These are phyloP conservation scores for Metarhizium album DNA, from an alignment of 2,329 filamentous ascomycete species.

Conservation along the genomic window DNA sequence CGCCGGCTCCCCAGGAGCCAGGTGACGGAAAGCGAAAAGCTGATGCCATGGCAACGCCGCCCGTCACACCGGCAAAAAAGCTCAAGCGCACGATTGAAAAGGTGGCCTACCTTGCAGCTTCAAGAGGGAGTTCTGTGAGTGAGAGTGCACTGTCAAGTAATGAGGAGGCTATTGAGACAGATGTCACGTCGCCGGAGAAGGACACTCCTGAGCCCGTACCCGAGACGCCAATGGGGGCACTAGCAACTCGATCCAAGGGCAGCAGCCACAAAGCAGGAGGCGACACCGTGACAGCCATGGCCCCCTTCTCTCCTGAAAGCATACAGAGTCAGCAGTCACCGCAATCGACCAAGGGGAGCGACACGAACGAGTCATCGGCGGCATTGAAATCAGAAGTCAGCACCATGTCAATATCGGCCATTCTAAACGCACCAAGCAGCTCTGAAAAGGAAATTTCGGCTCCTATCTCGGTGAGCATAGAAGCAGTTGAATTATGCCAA, in stretches of 20 bases:
- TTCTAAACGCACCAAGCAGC: conserved; percentile 18
- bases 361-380: not conserved
- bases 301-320: conserved; percentile 23
- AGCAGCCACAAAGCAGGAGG: conserved; percentile 5
- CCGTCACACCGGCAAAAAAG: conserved; percentile 43
- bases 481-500: conserved; percentile 11
- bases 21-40: conserved; percentile 28
- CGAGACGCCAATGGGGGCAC: conserved; percentile 16
- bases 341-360: conserved; percentile 8
- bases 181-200: conserved; percentile 40
- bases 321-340: conserved; percentile 16
- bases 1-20: conserved; percentile 17
- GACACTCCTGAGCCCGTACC: conserved; percentile 30
- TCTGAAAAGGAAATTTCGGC: conserved; percentile 8
- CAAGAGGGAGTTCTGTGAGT: conserved; percentile 27
- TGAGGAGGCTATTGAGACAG: conserved; percentile 24
- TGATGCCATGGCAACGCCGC: conserved; percentile 40
- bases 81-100: conserved; percentile 25
- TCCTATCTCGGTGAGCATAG: conserved; percentile 17
- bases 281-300: conserved; percentile 7
- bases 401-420: conserved; percentile 23
- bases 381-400: conserved; percentile 9
- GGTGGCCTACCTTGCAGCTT: conserved; percentile 16
- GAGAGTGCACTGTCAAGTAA: conserved; percentile 16
- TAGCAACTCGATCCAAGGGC: conserved; percentile 5